Evolutionary conservation across 495 filamentous ascomycete genomes (phyloP), one percentile per base, ranked within the genome.

Genomic region (Penicillium robsamsonii): DNA sequence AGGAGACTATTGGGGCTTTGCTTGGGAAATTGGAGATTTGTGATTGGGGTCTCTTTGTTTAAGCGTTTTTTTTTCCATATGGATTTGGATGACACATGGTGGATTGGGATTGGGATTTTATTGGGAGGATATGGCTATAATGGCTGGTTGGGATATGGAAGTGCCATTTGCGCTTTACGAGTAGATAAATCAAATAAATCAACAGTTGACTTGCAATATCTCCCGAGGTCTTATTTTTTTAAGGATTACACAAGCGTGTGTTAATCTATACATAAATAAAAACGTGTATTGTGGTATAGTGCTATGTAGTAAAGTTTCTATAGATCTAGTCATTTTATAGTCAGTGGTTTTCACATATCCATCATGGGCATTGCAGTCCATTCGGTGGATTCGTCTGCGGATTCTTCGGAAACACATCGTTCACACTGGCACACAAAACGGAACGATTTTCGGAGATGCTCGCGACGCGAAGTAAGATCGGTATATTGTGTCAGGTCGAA

Each of bases 21-120:
- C 81, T 87, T 74, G 77, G 77, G 66, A 85, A 68, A 10, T 83
- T 98, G 56, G 84, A 88, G 63, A 78, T 98, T 42, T 82, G 82
- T 74, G 87, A 95, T 71, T 97, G 90, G 91, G 77, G 77, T 13
- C 70, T 97, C 31, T 97, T 97, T 72, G 82, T 75, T 47, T 80
- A 75, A 45, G 18, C 25, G 4, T 27, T 38, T 24, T 38, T 24
- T 22, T 29, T 22, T 3, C 6, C n/a, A 20, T 12, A 8, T 27
- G n/a, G 22, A 11, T n/a, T 22, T 9, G 15, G 27, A 37, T 27
- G 50, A 43, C 17, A 24, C 20, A 40, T 40, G 22, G 22, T 11
- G 42, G 4, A n/a, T n/a, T 29, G 15, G 43, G 24, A 29, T 7
- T 27, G 24, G 15, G 20, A 9, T 31, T n/a, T 37, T 37, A 37